Conservation (phyloP, 805 yeast species). For the Ogataea thermomethanolica region DNA sequence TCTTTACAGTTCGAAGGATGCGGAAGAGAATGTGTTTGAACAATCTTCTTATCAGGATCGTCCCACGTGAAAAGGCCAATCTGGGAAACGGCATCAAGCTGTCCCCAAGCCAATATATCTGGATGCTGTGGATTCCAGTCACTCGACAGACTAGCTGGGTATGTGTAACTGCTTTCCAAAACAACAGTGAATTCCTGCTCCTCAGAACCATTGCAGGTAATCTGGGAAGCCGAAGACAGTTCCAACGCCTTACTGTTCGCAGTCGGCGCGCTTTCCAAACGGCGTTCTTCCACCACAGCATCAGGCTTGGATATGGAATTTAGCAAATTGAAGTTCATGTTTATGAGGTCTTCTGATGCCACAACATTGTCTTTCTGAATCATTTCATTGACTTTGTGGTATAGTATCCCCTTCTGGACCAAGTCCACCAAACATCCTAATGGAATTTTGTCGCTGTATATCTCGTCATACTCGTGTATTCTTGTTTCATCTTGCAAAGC, state of each 20-base stretch:
- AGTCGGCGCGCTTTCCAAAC: conserved; percentile 1
- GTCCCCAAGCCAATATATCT: conserved; percentile 52
- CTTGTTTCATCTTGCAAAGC: conserved; percentile 76
- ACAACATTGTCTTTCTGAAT: conserved; percentile 26
- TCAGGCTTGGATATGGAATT: conserved; percentile 40
- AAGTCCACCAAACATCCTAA: conserved; percentile 77
- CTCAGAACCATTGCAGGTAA: not conserved
- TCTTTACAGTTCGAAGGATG: conserved; percentile 26
- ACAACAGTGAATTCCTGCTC: conserved; percentile 34
- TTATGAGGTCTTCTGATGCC: conserved; percentile 25
- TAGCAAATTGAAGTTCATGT: conserved; percentile 45
- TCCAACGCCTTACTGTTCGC: not conserved
- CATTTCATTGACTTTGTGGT: conserved; percentile 63
- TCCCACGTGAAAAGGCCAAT: conserved; percentile 26
- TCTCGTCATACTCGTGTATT: conserved; percentile 53
- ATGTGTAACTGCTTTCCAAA: conserved; percentile 36
- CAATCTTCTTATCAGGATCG: conserved; percentile 12
- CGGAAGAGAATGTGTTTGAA: conserved; percentile 17
- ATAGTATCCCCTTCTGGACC: conserved; percentile 82
- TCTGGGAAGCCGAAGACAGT: not conserved
- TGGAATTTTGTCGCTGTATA: conserved; percentile 52
- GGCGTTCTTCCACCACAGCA: conserved; percentile 8
- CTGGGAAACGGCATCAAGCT: conserved; percentile 27
- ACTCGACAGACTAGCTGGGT: conserved; percentile 43
- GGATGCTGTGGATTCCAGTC: conserved; percentile 55